phyloP scores from a whole-genome alignment of 2,329 filamentous ascomycete species.

The Cordyceps tenuipes region DNA sequence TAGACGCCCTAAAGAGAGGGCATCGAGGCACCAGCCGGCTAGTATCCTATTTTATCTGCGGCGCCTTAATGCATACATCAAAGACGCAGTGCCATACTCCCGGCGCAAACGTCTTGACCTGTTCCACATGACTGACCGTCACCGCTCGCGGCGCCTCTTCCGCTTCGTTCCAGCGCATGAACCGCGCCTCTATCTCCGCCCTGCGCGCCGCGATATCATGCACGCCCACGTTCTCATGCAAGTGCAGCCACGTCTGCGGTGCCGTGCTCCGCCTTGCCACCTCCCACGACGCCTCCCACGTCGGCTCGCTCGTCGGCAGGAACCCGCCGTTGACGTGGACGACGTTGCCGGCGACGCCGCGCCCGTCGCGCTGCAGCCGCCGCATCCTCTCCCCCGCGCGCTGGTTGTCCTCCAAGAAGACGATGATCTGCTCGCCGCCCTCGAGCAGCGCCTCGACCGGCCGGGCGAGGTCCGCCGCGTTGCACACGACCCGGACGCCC shows the following conservation, averaged over 20 bases:
- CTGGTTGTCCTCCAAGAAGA: conserved; percentile 63
- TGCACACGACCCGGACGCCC: conserved; percentile 45
- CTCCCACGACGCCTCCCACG: conserved; percentile 44
- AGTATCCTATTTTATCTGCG: conserved; percentile 13
- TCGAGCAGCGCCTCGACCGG: conserved; percentile 30
- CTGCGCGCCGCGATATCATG: conserved; percentile 40
- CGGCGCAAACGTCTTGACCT: conserved; percentile 62
- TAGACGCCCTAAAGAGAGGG: neutral
- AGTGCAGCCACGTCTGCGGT: conserved; percentile 47
- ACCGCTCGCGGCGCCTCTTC: conserved; percentile 19
- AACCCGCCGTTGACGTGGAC: conserved; percentile 58
- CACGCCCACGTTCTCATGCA: conserved; percentile 58
- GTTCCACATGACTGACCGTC: conserved; percentile 48
- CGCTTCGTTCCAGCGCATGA: conserved; percentile 29
- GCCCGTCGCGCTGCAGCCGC: conserved; percentile 22
- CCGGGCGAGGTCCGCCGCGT: conserved; percentile 28
- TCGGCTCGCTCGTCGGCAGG: conserved; percentile 47
- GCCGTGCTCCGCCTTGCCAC: conserved; percentile 26
- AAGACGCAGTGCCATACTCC: conserved; percentile 64
- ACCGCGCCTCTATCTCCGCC: conserved; percentile 39
- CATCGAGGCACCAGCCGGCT: conserved; percentile 13
- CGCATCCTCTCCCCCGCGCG: conserved; percentile 37
- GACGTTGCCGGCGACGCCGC: conserved; percentile 30
- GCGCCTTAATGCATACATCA: conserved; percentile 44
- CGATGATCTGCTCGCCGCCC: conserved; percentile 48